Evolutionary conservation across 106 monocot species (phyloP).

Genomic region (Allium sativum): DNA sequence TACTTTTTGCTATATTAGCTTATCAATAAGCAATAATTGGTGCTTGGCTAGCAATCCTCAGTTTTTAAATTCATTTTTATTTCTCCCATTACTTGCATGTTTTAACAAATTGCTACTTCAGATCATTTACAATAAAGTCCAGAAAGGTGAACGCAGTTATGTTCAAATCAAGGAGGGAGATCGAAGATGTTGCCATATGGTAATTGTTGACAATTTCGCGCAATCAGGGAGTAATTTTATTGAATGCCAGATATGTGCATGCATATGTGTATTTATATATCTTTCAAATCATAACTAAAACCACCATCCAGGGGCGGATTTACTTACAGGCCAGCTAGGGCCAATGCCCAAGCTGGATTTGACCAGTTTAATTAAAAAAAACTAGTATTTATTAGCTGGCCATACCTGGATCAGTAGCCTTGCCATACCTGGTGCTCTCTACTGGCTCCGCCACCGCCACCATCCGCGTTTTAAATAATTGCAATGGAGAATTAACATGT

Average conservation of each 20-base stretch:
- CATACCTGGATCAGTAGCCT: too few relatives aligned
- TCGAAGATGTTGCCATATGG: slow-evolving; percentile 88
- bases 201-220: slow-evolving; percentile 94
- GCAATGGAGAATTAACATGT: slow-evolving; percentile 14
- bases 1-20: too few relatives aligned
- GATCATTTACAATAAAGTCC: slow-evolving; percentile 95
- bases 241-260: slow-evolving; percentile 72
- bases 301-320: too few relatives aligned
- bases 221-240: slow-evolving; percentile 90
- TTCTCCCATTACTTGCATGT: neutral
- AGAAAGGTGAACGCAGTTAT: slow-evolving; percentile 71
- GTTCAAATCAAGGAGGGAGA: slow-evolving; percentile 93
- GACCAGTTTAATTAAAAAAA: too few relatives aligned
- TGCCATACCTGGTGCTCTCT: too few relatives aligned
- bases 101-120: slow-evolving; percentile 14
- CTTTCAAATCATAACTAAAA: slow-evolving; percentile 78
- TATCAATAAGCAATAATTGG: too few relatives aligned
- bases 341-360: too few relatives aligned
- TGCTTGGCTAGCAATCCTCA: neutral
- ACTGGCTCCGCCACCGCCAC: too few relatives aligned
- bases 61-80: neutral
- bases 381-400: too few relatives aligned
- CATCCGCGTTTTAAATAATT: slow-evolving; percentile 85
- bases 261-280: slow-evolving; percentile 1
- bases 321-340: too few relatives aligned